A percentile compares a stretch with the other conserved stretches of the same genome.
phyloP scores from a whole-genome alignment of 345 rosid species.

The Eutrema heterophyllum region DNA sequence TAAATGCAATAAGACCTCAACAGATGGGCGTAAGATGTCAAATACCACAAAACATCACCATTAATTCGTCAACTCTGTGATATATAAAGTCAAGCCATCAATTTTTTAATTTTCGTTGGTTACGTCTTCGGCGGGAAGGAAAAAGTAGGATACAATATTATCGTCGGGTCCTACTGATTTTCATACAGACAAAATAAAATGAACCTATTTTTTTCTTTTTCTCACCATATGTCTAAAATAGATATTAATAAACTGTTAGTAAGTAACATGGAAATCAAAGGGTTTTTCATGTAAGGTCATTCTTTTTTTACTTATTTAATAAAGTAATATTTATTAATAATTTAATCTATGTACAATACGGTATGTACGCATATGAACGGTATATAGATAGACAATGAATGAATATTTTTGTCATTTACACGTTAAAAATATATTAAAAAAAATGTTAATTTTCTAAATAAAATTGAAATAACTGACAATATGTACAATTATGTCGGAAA shows the following conservation, averaged over 20 bases:
- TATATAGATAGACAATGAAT: too few relatives aligned
- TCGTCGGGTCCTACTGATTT: background rate
- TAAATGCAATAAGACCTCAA: background rate
- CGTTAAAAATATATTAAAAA: too few relatives aligned
- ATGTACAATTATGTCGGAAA: too few relatives aligned
- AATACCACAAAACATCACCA: background rate
- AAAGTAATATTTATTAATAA: too few relatives aligned
- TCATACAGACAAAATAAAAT: background rate
- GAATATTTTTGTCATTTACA: too few relatives aligned
- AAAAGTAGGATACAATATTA: background rate
- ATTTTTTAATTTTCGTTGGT: background rate
- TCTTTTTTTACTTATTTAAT: too few relatives aligned
- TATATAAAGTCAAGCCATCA: slow-evolving; percentile 2
- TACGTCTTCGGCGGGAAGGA: background rate
- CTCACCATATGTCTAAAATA: background rate
- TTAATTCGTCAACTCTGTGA: background rate
- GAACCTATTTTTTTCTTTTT: too few relatives aligned
- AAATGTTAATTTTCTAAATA: too few relatives aligned
- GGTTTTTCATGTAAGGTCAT: too few relatives aligned
- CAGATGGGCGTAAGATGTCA: slow-evolving; percentile 9
- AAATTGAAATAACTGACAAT: too few relatives aligned
- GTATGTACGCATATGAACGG: too few relatives aligned
- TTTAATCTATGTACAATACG: too few relatives aligned
- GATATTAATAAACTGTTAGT: background rate
- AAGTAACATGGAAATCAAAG: background rate